Conservation (phyloP, 257 asterid species). For the Penstemon newberryi region DNA sequence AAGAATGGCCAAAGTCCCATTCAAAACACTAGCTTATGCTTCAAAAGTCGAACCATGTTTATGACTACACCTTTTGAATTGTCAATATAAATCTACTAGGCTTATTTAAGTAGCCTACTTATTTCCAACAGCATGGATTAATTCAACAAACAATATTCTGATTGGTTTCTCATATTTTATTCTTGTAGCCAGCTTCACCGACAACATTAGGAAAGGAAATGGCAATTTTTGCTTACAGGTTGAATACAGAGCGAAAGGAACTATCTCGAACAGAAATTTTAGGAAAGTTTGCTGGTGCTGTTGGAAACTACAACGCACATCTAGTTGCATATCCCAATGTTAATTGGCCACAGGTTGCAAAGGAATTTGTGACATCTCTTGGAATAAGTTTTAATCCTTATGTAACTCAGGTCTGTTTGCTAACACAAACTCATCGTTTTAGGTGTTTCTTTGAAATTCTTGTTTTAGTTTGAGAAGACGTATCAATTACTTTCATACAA, state of each 20-base stretch:
- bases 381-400: slow-evolving; percentile 55
- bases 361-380: slow-evolving; percentile 64
- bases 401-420: slow-evolving; percentile 49
- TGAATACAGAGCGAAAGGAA: slow-evolving; percentile 39
- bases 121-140: slow-evolving; percentile 6
- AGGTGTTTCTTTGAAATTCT: slow-evolving; percentile 3
- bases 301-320: slow-evolving; percentile 70
- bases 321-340: slow-evolving; percentile 57
- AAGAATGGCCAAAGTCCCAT: no score
- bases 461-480: not conserved
- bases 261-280: slow-evolving; percentile 38
- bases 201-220: slow-evolving; percentile 69
- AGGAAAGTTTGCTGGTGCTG: slow-evolving; percentile 76
- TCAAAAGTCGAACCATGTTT: no score
- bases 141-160: not conserved
- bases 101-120: not conserved
- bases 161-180: slow-evolving; percentile 6
- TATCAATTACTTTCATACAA: not conserved
- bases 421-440: not conserved
- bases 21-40: no score
- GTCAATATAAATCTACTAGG: no score
- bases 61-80: no score
- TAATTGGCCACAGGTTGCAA: slow-evolving; percentile 49
- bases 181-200: slow-evolving; percentile 58
- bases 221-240: slow-evolving; percentile 57